Conservation (phyloP, 805 yeast species). For the Cyberlindnera maclurae region DNA sequence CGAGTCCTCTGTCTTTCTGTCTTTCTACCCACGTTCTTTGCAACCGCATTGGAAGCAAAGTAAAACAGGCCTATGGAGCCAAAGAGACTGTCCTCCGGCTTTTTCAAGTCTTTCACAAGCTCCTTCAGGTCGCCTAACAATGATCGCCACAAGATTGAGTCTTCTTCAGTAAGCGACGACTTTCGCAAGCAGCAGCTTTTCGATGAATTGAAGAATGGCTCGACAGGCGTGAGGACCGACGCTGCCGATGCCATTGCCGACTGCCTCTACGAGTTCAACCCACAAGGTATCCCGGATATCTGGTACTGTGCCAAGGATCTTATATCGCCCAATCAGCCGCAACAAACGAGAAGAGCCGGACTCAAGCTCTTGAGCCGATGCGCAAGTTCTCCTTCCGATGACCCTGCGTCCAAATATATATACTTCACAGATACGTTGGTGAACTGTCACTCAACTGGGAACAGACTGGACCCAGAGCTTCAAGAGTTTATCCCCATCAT, state of each 20-base stretch:
- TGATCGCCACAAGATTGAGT: conserved; percentile 29
- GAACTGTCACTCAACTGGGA: conserved; percentile 31
- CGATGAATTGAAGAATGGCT: conserved; percentile 31
- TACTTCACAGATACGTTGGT: conserved; percentile 54
- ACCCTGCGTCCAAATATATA: conserved; percentile 41
- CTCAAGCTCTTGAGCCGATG: conserved; percentile 49
- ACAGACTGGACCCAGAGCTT: conserved; percentile 40
- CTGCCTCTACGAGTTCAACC: conserved; percentile 43
- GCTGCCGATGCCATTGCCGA: conserved; percentile 47
- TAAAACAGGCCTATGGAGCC: background rate
- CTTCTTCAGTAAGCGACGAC: conserved; percentile 40
- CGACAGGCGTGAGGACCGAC: conserved; percentile 33
- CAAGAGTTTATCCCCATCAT: conserved; percentile 43
- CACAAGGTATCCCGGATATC: conserved; percentile 59
- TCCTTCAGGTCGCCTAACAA: conserved; percentile 20
- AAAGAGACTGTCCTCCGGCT: conserved; percentile 8
- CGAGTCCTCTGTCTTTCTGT: background rate
- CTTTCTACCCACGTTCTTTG: background rate
- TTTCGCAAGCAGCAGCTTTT: conserved; percentile 32
- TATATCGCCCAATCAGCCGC: conserved; percentile 32
- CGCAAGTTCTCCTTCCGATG: conserved; percentile 39
- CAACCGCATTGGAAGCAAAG: too few species aligned
- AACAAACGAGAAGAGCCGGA: conserved; percentile 37
- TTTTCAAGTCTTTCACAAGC: conserved; percentile 22
- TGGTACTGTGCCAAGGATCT: conserved; percentile 65